Base-by-base conservation (phyloP, 1,284 basidiomycete species). In the Puccinia novopanici region DNA sequence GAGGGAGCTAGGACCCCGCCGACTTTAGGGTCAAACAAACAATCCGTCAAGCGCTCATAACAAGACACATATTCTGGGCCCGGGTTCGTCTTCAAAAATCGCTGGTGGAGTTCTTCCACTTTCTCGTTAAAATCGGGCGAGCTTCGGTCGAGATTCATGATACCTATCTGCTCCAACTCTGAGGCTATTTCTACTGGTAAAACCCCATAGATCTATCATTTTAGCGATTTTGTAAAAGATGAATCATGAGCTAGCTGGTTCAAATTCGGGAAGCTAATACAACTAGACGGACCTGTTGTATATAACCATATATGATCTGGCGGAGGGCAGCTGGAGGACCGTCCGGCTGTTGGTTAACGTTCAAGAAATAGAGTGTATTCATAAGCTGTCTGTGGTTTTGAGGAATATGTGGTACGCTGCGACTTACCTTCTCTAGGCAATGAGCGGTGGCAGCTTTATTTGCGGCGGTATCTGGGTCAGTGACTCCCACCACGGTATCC, bases 61-160 rank as follows among this genome's bases (percentile, higher is more conserved):
- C 77, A 80, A 15, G 40, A 71, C n/a, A 80, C 77, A 54, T 73
- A 80, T 52, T 71, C 70, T 65, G 77, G 77, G 22, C 77, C 77
- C 27, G 77, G 77, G 17, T 73, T 63, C 19, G 77, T 71, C 50
- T 80, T 72, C 54, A 80, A 15, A 24, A 80, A 80, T 61, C 40
- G 8, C 73, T 80, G 37, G 50, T 80, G 77, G 0, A 80, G 55
- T 17, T 40, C 55, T 13, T 72, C 42, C 34, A 80, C 77, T 34
- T 80, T 30, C 67, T 80, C 13, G 8, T 40, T 48, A 40, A 72
- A 80, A 61, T 80, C 15, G 13, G 77, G 77, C 27, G 67, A 67
- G 17, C 24, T 24, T 5, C 19, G 52, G 54, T 80, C 67, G 6
- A 80, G 77, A 52, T 34, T 34, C 52, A 59, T 42, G 40, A 80